These are phyloP conservation scores for Backusella sp. DNA, from an alignment of 192 early-diverging fungal species.

Conservation along the genomic window DNA sequence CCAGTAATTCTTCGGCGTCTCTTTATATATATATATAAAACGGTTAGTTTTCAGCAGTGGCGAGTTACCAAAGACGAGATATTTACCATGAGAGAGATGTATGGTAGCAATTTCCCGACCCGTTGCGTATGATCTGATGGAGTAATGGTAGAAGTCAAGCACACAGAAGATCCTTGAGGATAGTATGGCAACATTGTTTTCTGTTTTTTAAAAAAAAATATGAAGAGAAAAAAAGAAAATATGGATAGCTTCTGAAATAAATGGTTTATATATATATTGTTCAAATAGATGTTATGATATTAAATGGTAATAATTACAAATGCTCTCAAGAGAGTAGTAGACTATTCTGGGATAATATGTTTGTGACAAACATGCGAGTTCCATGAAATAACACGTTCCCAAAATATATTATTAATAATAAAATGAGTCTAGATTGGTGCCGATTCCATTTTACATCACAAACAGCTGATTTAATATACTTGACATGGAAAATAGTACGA, in stretches of 20 bases:
- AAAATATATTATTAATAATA: neutral
- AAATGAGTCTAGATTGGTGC: neutral
- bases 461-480: neutral
- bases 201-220: neutral
- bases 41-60: neutral
- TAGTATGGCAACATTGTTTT: neutral
- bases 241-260: neutral
- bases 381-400: neutral
- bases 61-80: neutral
- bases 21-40: neutral
- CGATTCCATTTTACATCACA: neutral
- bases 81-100: neutral
- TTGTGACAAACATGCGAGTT: conserved; percentile 2
- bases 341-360: neutral
- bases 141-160: conserved; percentile 2
- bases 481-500: neutral
- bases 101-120: neutral
- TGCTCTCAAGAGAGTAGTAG: neutral
- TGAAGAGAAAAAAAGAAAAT: neutral
- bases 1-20: neutral
- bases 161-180: neutral
- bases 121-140: neutral
- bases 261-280: neutral
- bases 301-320: neutral
- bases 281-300: neutral